Base-by-base conservation (phyloP, 495 filamentous ascomycete genomes). In the Jackrogersella minutella region DNA sequence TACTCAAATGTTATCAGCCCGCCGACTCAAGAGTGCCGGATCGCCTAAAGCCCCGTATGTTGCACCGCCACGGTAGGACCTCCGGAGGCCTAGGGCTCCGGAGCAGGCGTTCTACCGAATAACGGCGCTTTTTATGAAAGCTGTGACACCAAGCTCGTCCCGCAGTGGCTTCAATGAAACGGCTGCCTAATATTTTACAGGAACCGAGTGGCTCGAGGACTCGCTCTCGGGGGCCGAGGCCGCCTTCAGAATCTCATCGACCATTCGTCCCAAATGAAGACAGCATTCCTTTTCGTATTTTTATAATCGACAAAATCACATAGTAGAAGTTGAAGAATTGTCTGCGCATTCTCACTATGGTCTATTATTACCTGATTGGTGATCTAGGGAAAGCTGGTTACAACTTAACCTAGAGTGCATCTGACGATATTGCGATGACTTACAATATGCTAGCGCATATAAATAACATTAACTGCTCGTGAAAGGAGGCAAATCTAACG, bases 391-490 rank as follows among this genome's bases (percentile, higher is more conserved):
- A 2, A 28, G n/a, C 2, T n/a, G 19, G 19, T 59, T 28, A 49
- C n/a, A n/a, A n/a, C n/a, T n/a, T n/a, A n/a, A n/a, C n/a, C 13
- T 14, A 37, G 3, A 47, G 17, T 16, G 10, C 19, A 28, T 10
- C 30, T 0, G 5, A 37, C 2, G 1, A 11, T 2, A 28, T 5
- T 33, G 22, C 3, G 8, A 19, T 31, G n/a, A 58, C 69, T 65
- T 51, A 72, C 73, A n/a, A 75, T 40, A 44, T 75, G 67, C 70
- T 64, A 75, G 7, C 46, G 46, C 30, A 75, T 65, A 58, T 73
- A 70, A 37, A 75, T 62, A 8, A 61, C 36, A 34, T 73, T 75
- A 7, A 70, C 73, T 16, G 47, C 17, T n/a, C 0, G 66, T 46
- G 44, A 75, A 75, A n/a, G 22, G 39, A 7, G 71, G 39, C 43